Base-by-base conservation (phyloP, 805 yeast species). In the Barnettozyma wickerhamii region DNA sequence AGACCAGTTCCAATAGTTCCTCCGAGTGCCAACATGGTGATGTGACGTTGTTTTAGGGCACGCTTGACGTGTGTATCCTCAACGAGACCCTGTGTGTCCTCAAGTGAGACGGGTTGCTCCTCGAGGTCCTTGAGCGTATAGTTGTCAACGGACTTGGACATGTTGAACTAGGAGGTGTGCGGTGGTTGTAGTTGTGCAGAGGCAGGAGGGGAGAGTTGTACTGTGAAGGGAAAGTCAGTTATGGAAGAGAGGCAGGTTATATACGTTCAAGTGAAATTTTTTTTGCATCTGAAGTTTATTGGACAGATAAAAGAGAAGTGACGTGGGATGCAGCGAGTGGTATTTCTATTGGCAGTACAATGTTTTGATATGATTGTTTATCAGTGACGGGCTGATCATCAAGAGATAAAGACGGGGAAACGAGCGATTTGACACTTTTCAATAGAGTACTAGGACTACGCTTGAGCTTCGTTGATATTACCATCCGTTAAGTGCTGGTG, bases 1-100 rank as follows among this genome's bases (percentile, higher is more conserved):
- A 83, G 67, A 59, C 90, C 90, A 3, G 89, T 81, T 53, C 90
- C 90, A 46, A 84, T 81, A 26, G 89, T 79, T 47, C 89, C 90
- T 46, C 90, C 91, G 17, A 83, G 67, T 35, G 89, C 87, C 51
- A 83, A 76, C 88, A 83, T 81, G 24, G 83, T 71, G 37, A 83
- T 73, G 52, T 81, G 88, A 53, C 91, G 68, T 15, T 79, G 74
- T 57, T 80, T 79, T 43, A 83, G 63, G 35, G 70, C 72, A 57
- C 89, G 67, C 52, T 75, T 73, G 42, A 77, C 80, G 51, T 75
- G 38, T 17, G 46, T 41, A 13, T 49, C 54, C 15, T 26, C 45
- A 17, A 30, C 15, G 19, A 7, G 29, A 23, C 40, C 40, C 30
- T n/a, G 30, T 30, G 12, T 23, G 26, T 23, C 12, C 26, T 23